Evolutionary conservation across 2,329 filamentous ascomycete species (phyloP), one percentile per base, ranked within the genome.

Genomic region (Fusarium verrucosum): DNA sequence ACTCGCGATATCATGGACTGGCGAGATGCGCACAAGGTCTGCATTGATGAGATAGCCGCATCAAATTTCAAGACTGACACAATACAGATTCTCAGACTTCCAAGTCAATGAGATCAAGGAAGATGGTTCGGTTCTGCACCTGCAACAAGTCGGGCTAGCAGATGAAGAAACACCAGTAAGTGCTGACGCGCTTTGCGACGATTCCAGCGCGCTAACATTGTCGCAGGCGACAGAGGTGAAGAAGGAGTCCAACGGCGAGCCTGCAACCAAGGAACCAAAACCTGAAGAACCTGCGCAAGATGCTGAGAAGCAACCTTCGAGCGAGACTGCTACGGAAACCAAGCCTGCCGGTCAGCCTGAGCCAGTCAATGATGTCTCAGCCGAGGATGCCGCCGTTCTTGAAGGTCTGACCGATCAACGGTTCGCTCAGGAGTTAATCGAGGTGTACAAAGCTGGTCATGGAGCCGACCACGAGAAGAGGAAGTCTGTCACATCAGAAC

Each of bases 81-180:
- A 7, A 9, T 16, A 9, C 45, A 87, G 92, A 67, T 97, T 94
- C 76, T 94, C 93, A 5, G 94, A 97, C 75, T 97, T 97, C 71
- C 82, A 95, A 69, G 94, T 97, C 70, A 94, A 96, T 73, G 94
- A 97, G 77, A 94, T 97, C 62, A 80, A 85, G 19, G 87, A 89
- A 26, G 86, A 90, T 72, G 93, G 93, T 16, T 78, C 87, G 50
- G 91, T 96, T 14, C 76, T 95, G 49, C 92, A 94, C 75, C 80
- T 97, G 44, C 82, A 77, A 55, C 84, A 81, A 50, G 76, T 84
- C 17, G 76, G 75, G 16, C 40, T 75, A 9, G 47, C 43, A 37
- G 60, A 63, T 33, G 55, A 72, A 36, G 66, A 68, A 32, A 17
- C 47, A 50, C 46, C 59, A 36, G 60, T 70, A 53, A 45, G 44